These are phyloP conservation scores for Iberis pinnata DNA, from an alignment of 345 rosid genomes.

Conservation along the genomic window DNA sequence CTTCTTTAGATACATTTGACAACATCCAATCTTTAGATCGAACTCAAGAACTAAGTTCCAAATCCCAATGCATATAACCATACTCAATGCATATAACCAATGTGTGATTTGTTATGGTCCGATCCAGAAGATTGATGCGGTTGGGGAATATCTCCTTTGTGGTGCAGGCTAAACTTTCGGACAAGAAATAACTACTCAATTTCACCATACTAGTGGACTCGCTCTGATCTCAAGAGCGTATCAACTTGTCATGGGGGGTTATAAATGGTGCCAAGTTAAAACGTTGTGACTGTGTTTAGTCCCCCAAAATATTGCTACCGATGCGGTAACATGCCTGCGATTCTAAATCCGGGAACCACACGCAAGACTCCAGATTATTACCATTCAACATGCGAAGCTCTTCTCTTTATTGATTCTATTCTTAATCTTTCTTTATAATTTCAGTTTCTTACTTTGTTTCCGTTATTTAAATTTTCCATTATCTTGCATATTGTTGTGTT, in stretches of 20 bases:
- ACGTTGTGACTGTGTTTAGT: conserved; percentile 35
- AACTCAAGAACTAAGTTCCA: conserved; percentile 64
- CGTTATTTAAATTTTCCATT: no score
- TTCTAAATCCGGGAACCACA: conserved; percentile 32
- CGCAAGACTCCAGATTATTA: conserved; percentile 39
- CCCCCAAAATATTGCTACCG: conserved; percentile 38
- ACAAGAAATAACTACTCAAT: conserved; percentile 81
- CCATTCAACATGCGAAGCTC: no score
- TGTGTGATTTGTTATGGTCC: conserved; percentile 98
- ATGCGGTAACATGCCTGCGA: conserved; percentile 39
- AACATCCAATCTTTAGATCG: conserved; percentile 90
- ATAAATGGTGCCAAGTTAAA: conserved; percentile 36
- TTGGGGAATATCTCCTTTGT: conserved; percentile 99
- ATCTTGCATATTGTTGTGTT: no score
- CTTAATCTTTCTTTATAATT: no score
- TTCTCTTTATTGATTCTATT: no score
- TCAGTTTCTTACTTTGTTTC: no score
- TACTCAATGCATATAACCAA: no score
- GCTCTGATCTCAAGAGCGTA: conserved; percentile 62
- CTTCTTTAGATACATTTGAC: conserved; percentile 87
- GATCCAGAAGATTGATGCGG: conserved; percentile 99
- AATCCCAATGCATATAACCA: neutral
- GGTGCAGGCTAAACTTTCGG: conserved; percentile 99
- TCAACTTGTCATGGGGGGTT: conserved; percentile 38
- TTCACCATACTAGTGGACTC: conserved; percentile 90